Evolutionary conservation across 768 basidiomycete genomes (phyloP).

Genomic region (Suillus bovinus): DNA sequence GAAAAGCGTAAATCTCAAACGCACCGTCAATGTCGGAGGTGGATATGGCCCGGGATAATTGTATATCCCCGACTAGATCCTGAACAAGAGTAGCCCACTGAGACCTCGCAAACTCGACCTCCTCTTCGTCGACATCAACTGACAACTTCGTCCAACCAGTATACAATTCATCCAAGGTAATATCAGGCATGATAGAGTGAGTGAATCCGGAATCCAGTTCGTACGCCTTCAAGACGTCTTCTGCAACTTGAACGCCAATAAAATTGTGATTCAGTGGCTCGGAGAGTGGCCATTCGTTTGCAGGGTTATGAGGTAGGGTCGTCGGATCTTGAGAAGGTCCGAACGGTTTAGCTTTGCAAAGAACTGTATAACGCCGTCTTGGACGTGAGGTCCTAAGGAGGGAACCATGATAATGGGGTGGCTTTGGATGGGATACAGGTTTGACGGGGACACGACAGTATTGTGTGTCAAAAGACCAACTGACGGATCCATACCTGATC

Average conservation of each 20-base stretch:
- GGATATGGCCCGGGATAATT: not conserved
- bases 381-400: slow-evolving; percentile 27
- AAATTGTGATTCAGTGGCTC: slow-evolving; percentile 39
- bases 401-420: slow-evolving; percentile 35
- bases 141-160: slow-evolving; percentile 5
- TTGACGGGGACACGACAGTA: not conserved
- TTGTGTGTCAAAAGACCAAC: slow-evolving; percentile 7
- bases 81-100: slow-evolving; percentile 45
- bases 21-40: slow-evolving; percentile 8
- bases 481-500: slow-evolving; percentile 11
- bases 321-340: slow-evolving; percentile 12
- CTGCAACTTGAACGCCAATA: slow-evolving; percentile 39
- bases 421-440: slow-evolving; percentile 23
- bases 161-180: slow-evolving; percentile 5
- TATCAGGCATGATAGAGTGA: slow-evolving; percentile 20
- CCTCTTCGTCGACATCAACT: slow-evolving; percentile 34
- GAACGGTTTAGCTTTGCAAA: slow-evolving; percentile 9
- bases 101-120: slow-evolving; percentile 34
- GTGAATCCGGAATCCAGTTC: slow-evolving; percentile 46
- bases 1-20: not conserved
- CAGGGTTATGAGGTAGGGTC: not conserved
- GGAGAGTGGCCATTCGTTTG: not conserved
- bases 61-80: slow-evolving; percentile 37
- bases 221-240: slow-evolving; percentile 39
- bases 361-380: slow-evolving; percentile 4